A percentile compares a stretch with the other conserved stretches of the same genome.
Evolutionary conservation across 2,329 filamentous ascomycete genomes (phyloP).

Genomic region (Colletotrichum aenigma): DNA sequence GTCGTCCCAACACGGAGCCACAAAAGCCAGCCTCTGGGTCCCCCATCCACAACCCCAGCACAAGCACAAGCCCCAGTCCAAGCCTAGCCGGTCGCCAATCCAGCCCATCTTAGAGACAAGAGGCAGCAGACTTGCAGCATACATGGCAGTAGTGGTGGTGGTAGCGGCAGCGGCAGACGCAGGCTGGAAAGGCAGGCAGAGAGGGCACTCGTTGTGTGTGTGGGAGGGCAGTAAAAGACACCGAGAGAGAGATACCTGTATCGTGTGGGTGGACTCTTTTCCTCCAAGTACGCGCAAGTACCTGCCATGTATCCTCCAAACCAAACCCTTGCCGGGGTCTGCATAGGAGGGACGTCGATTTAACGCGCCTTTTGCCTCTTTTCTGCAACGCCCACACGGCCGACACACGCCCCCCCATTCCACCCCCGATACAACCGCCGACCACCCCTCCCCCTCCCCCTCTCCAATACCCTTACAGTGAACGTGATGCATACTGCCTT

Average conservation of each 20-base stretch:
- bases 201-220: not conserved
- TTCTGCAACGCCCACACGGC: constrained; percentile 3
- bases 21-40: constrained; percentile 15
- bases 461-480: constrained; percentile 10
- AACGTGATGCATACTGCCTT: constrained; percentile 14
- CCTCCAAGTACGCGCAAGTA: constrained; percentile 19
- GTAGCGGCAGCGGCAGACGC: not conserved
- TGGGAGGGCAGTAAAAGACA: not conserved
- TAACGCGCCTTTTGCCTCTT: constrained; percentile 12
- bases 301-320: constrained; percentile 7
- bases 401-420: not conserved
- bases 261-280: constrained; percentile 1
- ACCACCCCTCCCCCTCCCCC: constrained; percentile 3
- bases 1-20: constrained; percentile 20
- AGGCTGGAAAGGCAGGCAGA: constrained; percentile 2
- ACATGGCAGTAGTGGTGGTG: not conserved
- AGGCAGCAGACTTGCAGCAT: constrained; percentile 3
- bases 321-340: constrained; percentile 3
- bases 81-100: not conserved
- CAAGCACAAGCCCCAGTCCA: not conserved
- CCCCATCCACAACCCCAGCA: not conserved
- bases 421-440: constrained; percentile 20
- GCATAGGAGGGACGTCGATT: not conserved
- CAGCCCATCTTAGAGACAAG: constrained; percentile 15
- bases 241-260: not conserved